phyloP scores from a whole-genome alignment of 495 filamentous ascomycete species.

The Aspergillus nidulans region DNA sequence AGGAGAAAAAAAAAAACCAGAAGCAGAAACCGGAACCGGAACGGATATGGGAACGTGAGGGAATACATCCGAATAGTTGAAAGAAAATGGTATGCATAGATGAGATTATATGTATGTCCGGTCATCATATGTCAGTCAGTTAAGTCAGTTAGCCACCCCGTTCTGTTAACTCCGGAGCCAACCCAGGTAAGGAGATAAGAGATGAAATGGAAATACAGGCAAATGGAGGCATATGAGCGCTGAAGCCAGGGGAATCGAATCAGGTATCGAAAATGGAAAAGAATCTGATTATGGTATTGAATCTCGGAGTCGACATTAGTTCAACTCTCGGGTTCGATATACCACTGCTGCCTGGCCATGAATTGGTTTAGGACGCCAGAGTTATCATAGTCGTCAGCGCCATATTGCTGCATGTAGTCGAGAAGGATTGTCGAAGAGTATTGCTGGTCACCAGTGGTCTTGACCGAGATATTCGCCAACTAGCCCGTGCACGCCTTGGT shows the following conservation, averaged over 20 bases:
- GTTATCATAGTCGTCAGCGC: not conserved
- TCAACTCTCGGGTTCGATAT: not conserved
- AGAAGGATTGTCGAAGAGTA: not conserved
- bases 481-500: not conserved
- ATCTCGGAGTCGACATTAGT: not conserved
- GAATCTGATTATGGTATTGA: slow-evolving; percentile 2
- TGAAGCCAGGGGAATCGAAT: slow-evolving; percentile 31
- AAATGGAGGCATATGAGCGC: slow-evolving; percentile 14
- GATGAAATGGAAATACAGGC: not conserved
- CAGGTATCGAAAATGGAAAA: slow-evolving; percentile 18
- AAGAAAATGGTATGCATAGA: slow-evolving; percentile 4
- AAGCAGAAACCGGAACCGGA: not conserved
- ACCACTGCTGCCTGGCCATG: not conserved
- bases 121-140: slow-evolving; percentile 15
- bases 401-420: not conserved
- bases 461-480: not conserved
- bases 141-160: slow-evolving; percentile 5
- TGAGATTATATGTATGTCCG: slow-evolving; percentile 10
- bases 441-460: not conserved
- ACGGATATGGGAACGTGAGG: not conserved
- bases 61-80: slow-evolving; percentile 1
- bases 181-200: not conserved
- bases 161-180: slow-evolving; percentile 25
- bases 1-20: not conserved
- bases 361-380: not conserved